phyloP scores from a whole-genome alignment of 495 filamentous ascomycete genomes.

The Penicillium cataractarum region DNA sequence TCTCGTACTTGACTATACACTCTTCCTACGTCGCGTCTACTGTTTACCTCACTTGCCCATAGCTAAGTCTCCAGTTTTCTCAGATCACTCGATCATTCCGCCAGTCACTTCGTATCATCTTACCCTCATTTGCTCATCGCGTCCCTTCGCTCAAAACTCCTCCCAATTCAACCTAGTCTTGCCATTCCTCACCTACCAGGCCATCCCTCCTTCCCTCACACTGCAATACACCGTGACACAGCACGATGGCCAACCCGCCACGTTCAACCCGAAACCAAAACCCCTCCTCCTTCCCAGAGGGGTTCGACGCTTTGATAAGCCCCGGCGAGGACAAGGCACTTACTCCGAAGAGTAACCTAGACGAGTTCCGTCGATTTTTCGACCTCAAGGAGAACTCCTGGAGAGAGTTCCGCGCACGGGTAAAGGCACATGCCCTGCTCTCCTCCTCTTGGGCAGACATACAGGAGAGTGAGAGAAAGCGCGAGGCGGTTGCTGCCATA shows the following conservation, averaged over 20 bases:
- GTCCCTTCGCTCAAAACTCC: neutral
- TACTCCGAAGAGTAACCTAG: slow-evolving; percentile 8
- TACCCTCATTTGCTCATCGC: neutral
- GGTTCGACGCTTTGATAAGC: neutral
- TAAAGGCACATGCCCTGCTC: slow-evolving; percentile 7
- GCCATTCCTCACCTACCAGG: neutral
- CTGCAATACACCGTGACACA: too few species aligned
- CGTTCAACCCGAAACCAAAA: slow-evolving; percentile 1
- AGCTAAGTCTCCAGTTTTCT: neutral
- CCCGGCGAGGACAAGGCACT: neutral
- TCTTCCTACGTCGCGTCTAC: neutral
- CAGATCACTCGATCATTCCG: too few species aligned
- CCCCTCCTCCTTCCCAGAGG: neutral
- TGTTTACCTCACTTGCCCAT: neutral
- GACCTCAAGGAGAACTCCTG: slow-evolving; percentile 22
- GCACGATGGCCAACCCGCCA: neutral
- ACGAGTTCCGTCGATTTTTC: slow-evolving; percentile 24
- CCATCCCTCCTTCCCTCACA: too few species aligned
- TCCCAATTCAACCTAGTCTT: neutral
- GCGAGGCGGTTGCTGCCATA: neutral
- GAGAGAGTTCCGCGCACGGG: slow-evolving; percentile 14
- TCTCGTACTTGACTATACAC: neutral
- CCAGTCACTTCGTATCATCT: neutral
- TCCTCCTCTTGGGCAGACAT: slow-evolving; percentile 3
- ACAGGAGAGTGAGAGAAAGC: neutral